Base-by-base conservation (phyloP, 179 eudicot species). In the Beta corolliflora region DNA sequence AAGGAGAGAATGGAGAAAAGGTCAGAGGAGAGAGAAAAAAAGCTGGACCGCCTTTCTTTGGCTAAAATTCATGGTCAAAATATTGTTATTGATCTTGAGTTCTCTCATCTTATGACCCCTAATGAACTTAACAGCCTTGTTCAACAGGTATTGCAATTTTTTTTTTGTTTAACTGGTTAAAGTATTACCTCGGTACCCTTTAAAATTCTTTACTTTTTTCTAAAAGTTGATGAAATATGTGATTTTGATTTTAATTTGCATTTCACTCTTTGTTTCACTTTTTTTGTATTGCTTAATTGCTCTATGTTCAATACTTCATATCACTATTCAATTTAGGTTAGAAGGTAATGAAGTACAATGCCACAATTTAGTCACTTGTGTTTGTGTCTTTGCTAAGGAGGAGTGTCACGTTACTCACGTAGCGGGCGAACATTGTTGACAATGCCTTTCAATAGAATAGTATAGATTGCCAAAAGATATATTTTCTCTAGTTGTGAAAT, bases 71-170 rank as follows among this genome's bases (percentile, higher is more conserved):
- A 73, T 44, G 97, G 95, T 1, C 98, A 93, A 82, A 93, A 89
- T 55, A 81, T 94, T 23, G 92, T 94, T 14, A 76, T 94, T 60
- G 98, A 94, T 75, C 92, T 94, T 63, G 92, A 94, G 44, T 93
- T 93, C 66, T 77, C 91, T 1, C 71, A 89, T 71, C 92, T 93
- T 60, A 93, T 94, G 98, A 86, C 89, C 66, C 81, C 91, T 53
- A 23, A 79, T 64, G 92, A 94, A 81, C 88, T 94, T 46, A 82
- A 89, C 80, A 94, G 94, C 83, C 95, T 93, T 76, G 91, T 90
- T 83, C 92, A 91, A 71, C 98, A 93, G 97, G 98, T 93, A 18
- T 56, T 31, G 1, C 29, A 1, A 6, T 31, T n/a, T 14, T 18
- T 59, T 3, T 79, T 36, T 15, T 36, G 36, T 78, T n/a, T 7